Evolutionary conservation across 768 basidiomycete species (phyloP).

Genomic region (Collybiopsis luxurians): DNA sequence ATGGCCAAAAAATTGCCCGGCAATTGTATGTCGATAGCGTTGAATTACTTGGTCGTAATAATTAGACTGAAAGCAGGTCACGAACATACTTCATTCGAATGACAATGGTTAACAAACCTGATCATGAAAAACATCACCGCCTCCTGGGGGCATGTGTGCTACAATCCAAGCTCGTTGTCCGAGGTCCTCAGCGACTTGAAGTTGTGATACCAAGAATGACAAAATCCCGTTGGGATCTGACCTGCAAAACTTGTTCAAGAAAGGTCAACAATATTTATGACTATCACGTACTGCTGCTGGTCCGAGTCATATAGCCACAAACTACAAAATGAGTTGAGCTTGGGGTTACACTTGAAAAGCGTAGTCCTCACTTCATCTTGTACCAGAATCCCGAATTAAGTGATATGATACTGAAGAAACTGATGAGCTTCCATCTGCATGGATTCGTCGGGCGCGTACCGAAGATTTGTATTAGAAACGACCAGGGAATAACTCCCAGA

Average conservation of each 20-base stretch:
- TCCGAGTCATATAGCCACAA: constrained; percentile 63
- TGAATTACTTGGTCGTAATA: constrained; percentile 38
- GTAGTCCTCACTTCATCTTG: constrained; percentile 44
- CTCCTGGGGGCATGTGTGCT: constrained; percentile 55
- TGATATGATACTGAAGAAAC: constrained; percentile 47
- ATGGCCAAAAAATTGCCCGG: constrained; percentile 38
- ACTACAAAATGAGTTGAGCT: constrained; percentile 28
- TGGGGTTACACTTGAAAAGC: neutral
- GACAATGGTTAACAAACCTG: constrained; percentile 32
- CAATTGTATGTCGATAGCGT: constrained; percentile 34
- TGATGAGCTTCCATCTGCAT: neutral
- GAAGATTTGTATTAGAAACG: constrained; percentile 46
- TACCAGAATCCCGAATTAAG: constrained; percentile 65
- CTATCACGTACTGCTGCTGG: constrained; percentile 33
- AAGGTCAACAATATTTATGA: neutral
- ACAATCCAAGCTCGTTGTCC: constrained; percentile 64
- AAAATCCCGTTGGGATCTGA: constrained; percentile 63
- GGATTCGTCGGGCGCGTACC: constrained; percentile 25
- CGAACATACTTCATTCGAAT: neutral
- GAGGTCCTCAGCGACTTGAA: constrained; percentile 58
- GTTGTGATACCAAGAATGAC: constrained; percentile 47
- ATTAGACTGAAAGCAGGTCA: constrained; percentile 35
- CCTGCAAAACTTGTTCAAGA: constrained; percentile 16
- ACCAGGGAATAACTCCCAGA: constrained; percentile 56
- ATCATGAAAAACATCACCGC: constrained; percentile 45